Conservation (phyloP, 169 alveolate genomes). For the Cyclospora cayetanensis region DNA sequence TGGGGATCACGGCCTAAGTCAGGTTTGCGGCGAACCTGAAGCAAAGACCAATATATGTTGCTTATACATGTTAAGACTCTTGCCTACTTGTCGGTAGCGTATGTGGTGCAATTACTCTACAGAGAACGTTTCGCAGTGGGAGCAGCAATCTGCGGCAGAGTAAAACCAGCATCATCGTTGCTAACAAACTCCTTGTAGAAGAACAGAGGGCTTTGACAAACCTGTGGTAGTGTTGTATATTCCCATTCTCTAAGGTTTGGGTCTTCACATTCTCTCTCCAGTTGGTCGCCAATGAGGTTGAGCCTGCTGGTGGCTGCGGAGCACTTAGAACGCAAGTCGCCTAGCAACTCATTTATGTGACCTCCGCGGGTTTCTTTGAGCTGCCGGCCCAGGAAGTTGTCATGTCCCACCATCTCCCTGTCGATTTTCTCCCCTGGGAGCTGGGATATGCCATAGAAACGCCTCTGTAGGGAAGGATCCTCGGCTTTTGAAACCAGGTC, state of each 20-base stretch:
- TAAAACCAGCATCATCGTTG: too few species aligned
- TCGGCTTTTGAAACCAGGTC: neutral
- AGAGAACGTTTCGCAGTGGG: too few species aligned
- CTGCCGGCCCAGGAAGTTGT: slow-evolving; percentile 11
- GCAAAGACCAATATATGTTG: neutral
- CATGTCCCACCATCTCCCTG: neutral
- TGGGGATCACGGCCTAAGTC: slow-evolving; percentile 42
- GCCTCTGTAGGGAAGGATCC: neutral
- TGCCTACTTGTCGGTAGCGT: too few species aligned
- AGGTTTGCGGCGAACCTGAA: slow-evolving; percentile 67
- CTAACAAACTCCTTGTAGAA: too few species aligned
- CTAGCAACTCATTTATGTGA: slow-evolving; percentile 46
- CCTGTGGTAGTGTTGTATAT: slow-evolving; percentile 62
- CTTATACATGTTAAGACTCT: too few species aligned
- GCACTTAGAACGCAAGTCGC: slow-evolving; percentile 62
- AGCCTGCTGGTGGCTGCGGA: slow-evolving; percentile 59
- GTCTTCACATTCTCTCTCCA: slow-evolving; percentile 54
- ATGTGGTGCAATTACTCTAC: too few species aligned
- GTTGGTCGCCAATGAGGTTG: slow-evolving; percentile 47
- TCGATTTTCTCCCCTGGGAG: slow-evolving; percentile 24
- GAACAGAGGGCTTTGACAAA: too few species aligned
- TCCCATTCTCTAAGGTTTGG: slow-evolving; percentile 71
- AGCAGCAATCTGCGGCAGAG: too few species aligned
- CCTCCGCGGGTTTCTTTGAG: slow-evolving; percentile 50
- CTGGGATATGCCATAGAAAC: slow-evolving; percentile 51